A percentile compares a stretch with the other conserved stretches of the same genome.
Evolutionary conservation across 2,329 filamentous ascomycete genomes (phyloP).

Genomic region (Penicillium janthinellum): DNA sequence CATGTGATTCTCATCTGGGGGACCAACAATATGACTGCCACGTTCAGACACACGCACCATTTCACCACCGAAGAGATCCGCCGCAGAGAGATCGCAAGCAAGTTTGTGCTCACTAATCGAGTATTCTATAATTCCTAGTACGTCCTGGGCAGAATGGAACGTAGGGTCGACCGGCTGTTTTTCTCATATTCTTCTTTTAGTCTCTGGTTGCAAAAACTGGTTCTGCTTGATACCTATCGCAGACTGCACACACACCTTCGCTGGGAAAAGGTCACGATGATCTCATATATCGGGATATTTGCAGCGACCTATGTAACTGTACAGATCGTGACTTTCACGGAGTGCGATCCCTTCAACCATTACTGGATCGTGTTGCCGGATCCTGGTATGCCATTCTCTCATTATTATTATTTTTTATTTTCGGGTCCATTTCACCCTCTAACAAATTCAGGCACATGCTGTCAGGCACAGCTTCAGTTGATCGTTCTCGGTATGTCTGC

Average conservation of each 20-base stretch:
- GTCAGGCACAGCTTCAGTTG: too few species aligned
- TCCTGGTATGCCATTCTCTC: slow-evolving; percentile 11
- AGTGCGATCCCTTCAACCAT: slow-evolving; percentile 20
- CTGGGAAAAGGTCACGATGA: slow-evolving; percentile 19
- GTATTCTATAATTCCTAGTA: slow-evolving; percentile 41
- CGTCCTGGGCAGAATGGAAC: slow-evolving; percentile 17
- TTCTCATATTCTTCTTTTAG: slow-evolving; percentile 11
- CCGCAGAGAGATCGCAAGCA: slow-evolving; percentile 38
- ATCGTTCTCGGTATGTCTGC: too few species aligned
- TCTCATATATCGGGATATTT: slow-evolving; percentile 12
- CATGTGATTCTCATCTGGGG: too few species aligned
- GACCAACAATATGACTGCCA: slow-evolving; percentile 7
- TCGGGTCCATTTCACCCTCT: not conserved
- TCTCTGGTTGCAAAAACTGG: slow-evolving; percentile 22
- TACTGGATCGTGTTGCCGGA: slow-evolving; percentile 21
- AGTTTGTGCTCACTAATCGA: slow-evolving; percentile 37
- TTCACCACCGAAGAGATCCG: slow-evolving; percentile 38
- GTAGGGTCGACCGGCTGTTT: not conserved
- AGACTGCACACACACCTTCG: slow-evolving; percentile 13
- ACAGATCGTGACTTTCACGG: slow-evolving; percentile 21
- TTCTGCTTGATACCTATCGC: slow-evolving; percentile 22
- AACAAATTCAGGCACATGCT: too few species aligned
- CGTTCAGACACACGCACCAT: slow-evolving; percentile 21
- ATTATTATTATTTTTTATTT: not conserved
- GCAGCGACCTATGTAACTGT: slow-evolving; percentile 16